Base-by-base conservation (phyloP, 148 eudicot species). In the Vaccinium myrtillus region DNA sequence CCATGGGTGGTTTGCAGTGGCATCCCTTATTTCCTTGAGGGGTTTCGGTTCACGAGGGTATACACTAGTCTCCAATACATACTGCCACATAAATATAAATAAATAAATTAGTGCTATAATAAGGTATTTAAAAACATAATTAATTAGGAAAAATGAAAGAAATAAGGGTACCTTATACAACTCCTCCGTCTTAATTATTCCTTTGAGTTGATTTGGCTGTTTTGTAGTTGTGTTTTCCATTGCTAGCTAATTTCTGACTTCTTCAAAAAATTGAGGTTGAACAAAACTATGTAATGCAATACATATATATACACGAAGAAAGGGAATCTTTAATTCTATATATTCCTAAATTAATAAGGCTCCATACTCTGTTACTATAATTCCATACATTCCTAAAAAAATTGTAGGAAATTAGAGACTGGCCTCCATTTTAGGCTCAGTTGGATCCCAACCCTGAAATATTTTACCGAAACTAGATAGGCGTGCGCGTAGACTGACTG, bases 21-120 rank as follows among this genome's bases (percentile, higher is more conserved):
- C 88, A 14, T 80, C 69, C 76, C 90, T 65, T 50, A 83, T 79
- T 83, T 86, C 90, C 86, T 86, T 81, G 30, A 88, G 83, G 1
- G 70, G 82, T 21, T 67, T 74, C 6, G 86, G 79, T 76, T 88
- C 90, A 63, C 88, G 73, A 36, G 88, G 88, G 39, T 80, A 86
- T 9, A 86, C 88, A 65, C 83, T 84, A 11, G 83, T 86, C 83
- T 88, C 81, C 69, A 86, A 30, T 14, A 88, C 46, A 86, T 88
- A 88, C 88, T 88, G 83, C 19, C 78, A 58, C 21, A 32, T 32
- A 32, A 32, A 32, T 32, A 32, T 32, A 32, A 32, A 1, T 32
- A 32, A 32, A 1, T 58, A 16, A 58, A 30, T 70, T 27, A 70
- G 16, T 13, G 43, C 16, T 12, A 30, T 27, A 13, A 5, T 10